Percentiles rank a stretch among this genome's conserved stretches.
Evolutionary conservation across 2,329 filamentous ascomycete species (phyloP).

Genomic region (Sporothrix protearum): DNA sequence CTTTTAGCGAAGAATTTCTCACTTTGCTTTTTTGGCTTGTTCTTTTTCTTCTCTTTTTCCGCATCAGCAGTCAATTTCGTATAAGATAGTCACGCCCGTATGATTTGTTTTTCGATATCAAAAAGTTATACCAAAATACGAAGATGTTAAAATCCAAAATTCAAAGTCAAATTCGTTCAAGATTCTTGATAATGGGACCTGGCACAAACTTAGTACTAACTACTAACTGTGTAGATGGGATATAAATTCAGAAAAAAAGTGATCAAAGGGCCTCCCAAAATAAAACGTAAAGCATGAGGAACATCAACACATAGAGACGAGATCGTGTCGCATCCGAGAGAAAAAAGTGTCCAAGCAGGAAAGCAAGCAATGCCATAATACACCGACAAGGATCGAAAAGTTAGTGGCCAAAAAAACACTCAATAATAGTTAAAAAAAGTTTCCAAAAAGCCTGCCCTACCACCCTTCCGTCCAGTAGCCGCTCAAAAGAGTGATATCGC

Average conservation of each 20-base stretch:
- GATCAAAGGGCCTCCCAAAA: neutral
- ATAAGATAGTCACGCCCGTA: neutral
- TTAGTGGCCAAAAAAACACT: neutral
- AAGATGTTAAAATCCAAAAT: neutral
- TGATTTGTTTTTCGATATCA: neutral
- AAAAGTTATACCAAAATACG: neutral
- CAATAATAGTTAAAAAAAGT: neutral
- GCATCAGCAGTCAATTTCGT: neutral
- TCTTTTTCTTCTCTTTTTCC: neutral
- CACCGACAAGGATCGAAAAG: neutral
- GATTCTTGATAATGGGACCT: neutral
- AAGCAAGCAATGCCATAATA: neutral
- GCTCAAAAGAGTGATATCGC: neutral
- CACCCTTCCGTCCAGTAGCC: neutral
- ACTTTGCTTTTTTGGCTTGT: neutral
- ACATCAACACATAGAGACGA: slow-evolving; percentile 8
- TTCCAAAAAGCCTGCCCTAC: neutral
- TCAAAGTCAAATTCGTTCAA: neutral
- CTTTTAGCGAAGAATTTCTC: neutral
- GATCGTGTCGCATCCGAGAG: neutral
- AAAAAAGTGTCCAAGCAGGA: neutral
- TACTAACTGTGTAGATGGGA: neutral
- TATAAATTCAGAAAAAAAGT: neutral
- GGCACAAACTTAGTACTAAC: neutral
- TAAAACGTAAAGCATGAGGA: neutral